These are phyloP conservation scores for Novymonas esmeraldas DNA, from an alignment of 208 protist genomes.

Conservation along the genomic window DNA sequence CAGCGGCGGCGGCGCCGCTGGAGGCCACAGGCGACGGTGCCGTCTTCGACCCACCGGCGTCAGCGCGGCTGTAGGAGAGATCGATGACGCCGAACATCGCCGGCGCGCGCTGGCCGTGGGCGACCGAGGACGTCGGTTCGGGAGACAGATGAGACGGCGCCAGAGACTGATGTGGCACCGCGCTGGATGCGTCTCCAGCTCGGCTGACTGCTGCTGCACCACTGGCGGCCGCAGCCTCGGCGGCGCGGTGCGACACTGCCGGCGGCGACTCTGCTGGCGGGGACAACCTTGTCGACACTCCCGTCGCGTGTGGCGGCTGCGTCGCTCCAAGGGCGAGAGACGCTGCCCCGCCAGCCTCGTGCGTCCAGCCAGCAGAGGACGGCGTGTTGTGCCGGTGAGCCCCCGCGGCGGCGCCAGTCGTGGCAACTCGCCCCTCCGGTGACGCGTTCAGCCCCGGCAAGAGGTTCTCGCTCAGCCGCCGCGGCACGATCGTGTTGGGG, in stretches of 20 bases:
- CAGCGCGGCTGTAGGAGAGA: slow-evolving; percentile 14
- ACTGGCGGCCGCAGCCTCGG: too few relatives aligned
- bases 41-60: slow-evolving; percentile 9
- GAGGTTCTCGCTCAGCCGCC: slow-evolving; percentile 14
- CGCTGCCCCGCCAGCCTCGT: not conserved
- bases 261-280: not conserved
- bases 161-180: not conserved
- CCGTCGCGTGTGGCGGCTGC: not conserved
- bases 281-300: not conserved
- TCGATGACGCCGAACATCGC: slow-evolving; percentile 41
- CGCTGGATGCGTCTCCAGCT: too few relatives aligned
- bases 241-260: not conserved
- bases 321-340: not conserved
- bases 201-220: too few relatives aligned
- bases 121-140: not conserved
- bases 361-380: slow-evolving; percentile 1
- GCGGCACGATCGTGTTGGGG: slow-evolving; percentile 5
- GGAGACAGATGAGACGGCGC: not conserved
- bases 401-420: not conserved
- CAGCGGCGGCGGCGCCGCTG: not conserved
- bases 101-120: slow-evolving; percentile 2
- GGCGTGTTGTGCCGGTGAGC: not conserved
- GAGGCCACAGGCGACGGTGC: not conserved
- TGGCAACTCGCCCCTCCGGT: slow-evolving; percentile 1
- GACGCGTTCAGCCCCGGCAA: slow-evolving; percentile 14